A percentile compares a stretch with the other conserved stretches of the same genome.
These are phyloP conservation scores for Alternaria sp. DNA, from an alignment of 2,329 filamentous ascomycete species.

Conservation along the genomic window DNA sequence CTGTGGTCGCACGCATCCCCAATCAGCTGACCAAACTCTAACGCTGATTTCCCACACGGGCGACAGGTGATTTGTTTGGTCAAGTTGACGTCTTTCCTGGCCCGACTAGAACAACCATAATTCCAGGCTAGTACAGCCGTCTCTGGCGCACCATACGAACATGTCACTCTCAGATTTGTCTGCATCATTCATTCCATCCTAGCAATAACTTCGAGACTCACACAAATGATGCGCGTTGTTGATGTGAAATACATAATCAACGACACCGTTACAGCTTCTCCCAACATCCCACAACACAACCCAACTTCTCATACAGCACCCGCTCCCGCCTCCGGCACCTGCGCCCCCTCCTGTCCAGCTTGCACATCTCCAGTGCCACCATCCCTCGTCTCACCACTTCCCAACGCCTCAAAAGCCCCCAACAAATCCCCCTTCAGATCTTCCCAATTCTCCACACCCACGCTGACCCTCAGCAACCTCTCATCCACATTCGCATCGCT, in stretches of 20 bases:
- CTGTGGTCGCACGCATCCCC: neutral
- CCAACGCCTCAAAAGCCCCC: conserved; percentile 38
- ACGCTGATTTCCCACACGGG: neutral
- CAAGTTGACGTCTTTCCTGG: neutral
- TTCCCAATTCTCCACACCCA: conserved; percentile 87
- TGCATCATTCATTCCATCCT: no score
- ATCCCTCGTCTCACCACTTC: conserved; percentile 1
- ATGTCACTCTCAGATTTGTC: no score
- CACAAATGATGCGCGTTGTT: no score
- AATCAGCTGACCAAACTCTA: neutral
- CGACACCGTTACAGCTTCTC: neutral
- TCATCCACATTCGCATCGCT: conserved; percentile 77
- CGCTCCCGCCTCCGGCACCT: conserved; percentile 26
- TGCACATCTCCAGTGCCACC: conserved; percentile 25
- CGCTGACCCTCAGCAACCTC: conserved; percentile 78
- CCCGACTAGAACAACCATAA: neutral
- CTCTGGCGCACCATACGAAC: neutral
- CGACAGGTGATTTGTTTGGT: neutral
- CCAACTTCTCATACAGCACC: conserved; percentile 34
- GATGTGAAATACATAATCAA: neutral
- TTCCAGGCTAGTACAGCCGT: neutral
- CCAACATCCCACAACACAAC: neutral
- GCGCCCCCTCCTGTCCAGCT: conserved; percentile 34
- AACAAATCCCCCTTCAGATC: conserved; percentile 79
- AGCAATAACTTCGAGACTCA: neutral